phyloP scores from a whole-genome alignment of 2,329 filamentous ascomycete species.

The Alternaria tenuissima region DNA sequence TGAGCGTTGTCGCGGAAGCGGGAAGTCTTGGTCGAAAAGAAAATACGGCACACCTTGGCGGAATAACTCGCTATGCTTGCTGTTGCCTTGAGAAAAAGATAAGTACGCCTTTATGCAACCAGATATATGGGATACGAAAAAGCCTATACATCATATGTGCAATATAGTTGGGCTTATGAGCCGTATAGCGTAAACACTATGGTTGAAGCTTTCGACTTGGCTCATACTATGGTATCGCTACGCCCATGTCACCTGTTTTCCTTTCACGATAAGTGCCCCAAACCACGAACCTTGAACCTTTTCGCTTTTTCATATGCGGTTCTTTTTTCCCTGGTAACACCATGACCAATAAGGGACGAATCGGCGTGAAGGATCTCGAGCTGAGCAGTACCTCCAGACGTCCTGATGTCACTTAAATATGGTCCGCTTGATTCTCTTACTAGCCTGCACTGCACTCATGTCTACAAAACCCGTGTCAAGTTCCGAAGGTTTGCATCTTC shows the following conservation, averaged over 20 bases:
- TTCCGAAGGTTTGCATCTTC: background rate
- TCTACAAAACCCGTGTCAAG: background rate
- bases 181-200: background rate
- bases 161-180: background rate
- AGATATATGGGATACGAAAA: background rate
- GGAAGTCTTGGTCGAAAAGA: slow-evolving; percentile 1
- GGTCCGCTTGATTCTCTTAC: background rate
- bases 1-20: slow-evolving; percentile 3
- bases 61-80: background rate
- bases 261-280: fast-evolving
- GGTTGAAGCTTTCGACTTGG: background rate
- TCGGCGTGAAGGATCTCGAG: no score
- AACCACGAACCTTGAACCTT: background rate
- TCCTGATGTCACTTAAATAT: background rate
- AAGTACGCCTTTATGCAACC: background rate
- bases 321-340: background rate
- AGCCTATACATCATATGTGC: background rate
- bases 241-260: background rate
- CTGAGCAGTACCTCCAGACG: background rate
- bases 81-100: background rate
- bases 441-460: background rate
- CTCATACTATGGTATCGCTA: background rate
- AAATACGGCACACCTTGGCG: background rate
- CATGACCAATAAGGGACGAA: background rate
- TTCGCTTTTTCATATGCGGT: background rate